Evolutionary conservation across 2,329 filamentous ascomycete genomes (phyloP).

Genomic region (Parafenestella ontariensis): DNA sequence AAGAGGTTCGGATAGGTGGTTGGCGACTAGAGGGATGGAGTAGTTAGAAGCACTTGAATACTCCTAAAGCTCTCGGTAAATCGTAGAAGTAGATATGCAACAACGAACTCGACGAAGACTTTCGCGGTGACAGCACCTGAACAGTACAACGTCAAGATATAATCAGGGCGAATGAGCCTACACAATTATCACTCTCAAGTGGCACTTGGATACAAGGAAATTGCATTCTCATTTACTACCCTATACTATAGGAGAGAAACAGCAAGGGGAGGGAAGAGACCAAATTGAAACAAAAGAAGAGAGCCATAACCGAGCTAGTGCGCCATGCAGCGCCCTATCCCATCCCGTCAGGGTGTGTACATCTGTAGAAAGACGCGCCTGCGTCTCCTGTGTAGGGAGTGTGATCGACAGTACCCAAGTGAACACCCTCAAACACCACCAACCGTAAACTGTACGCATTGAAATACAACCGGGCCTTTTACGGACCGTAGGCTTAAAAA

Average conservation of each 20-base stretch:
- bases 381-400: conserved; percentile 25
- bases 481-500: background rate
- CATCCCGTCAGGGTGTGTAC: conserved; percentile 18
- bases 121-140: too few relatives aligned
- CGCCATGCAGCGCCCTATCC: conserved; percentile 21
- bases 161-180: too few relatives aligned
- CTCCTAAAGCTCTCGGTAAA: too few relatives aligned
- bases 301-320: conserved; percentile 4
- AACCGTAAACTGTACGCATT: background rate
- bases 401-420: conserved; percentile 26
- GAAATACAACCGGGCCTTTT: background rate
- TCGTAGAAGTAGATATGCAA: too few relatives aligned
- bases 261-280: conserved; percentile 4
- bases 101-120: too few relatives aligned
- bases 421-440: conserved; percentile 12
- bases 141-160: too few relatives aligned
- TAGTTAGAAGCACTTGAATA: background rate
- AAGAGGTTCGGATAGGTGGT: conserved; percentile 31
- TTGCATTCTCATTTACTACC: conserved; percentile 20
- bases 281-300: background rate
- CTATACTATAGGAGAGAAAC: conserved; percentile 24
- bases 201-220: background rate
- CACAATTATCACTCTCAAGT: too few relatives aligned
- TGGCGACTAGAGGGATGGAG: too few relatives aligned
- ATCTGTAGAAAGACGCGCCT: conserved; percentile 14